Percentiles rank a stretch among this genome's conserved stretches.
Conservation (phyloP, 768 basidiomycete genomes). For the Naganishia kalamii region DNA sequence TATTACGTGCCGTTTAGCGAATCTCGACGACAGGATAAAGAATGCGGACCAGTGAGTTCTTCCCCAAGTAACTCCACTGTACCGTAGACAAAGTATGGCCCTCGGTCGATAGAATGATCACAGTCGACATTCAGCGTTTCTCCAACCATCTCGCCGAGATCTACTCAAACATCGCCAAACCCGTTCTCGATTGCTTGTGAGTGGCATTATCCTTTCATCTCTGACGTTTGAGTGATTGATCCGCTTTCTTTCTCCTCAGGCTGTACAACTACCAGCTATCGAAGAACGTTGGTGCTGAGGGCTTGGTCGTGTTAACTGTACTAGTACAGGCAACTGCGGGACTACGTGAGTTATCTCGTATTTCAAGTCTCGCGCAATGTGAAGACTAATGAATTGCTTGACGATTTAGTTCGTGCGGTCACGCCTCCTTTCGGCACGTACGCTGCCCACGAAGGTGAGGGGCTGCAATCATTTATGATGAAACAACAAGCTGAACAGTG, state of each 20-base stretch:
- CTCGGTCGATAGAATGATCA: constrained; percentile 65
- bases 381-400: constrained; percentile 14
- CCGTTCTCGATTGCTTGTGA: constrained; percentile 61
- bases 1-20: constrained; percentile 53
- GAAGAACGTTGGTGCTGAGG: constrained; percentile 89
- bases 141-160: constrained; percentile 84
- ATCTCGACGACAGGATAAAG: constrained; percentile 90
- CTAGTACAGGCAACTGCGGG: constrained; percentile 77
- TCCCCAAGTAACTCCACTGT: neutral
- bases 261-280: constrained; percentile 94
- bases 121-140: constrained; percentile 90
- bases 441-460: constrained; percentile 61
- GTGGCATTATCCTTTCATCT: neutral
- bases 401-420: constrained; percentile 63
- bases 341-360: constrained; percentile 56
- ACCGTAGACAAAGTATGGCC: neutral
- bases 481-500: neutral
- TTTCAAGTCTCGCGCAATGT: neutral
- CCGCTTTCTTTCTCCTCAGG: constrained; percentile 48
- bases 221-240: neutral
- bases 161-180: constrained; percentile 86
- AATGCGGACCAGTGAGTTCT: constrained; percentile 77
- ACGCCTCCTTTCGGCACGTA: constrained; percentile 91
- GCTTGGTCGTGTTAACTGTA: constrained; percentile 71
- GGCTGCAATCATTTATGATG: too few relatives aligned